Evolutionary conservation across 129 eudicot species (phyloP).

Genomic region (Escallonia herrerae): DNA sequence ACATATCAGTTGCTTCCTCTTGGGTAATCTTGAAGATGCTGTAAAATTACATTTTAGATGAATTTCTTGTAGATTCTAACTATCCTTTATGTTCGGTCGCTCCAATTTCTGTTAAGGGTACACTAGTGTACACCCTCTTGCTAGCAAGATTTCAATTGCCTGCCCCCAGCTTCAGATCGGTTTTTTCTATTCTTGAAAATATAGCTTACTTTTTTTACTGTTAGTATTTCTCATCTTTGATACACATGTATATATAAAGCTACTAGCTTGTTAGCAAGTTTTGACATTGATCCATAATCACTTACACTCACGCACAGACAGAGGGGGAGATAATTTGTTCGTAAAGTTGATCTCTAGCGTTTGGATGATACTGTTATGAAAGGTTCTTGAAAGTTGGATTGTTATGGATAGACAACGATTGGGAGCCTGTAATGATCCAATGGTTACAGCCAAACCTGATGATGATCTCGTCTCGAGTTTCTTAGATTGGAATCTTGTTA

Average conservation of each 20-base stretch:
- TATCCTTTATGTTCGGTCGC: too few relatives aligned
- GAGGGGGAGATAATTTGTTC: neutral
- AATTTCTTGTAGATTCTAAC: too few relatives aligned
- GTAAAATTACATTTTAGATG: too few relatives aligned
- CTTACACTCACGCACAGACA: too few relatives aligned
- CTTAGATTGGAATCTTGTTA: conserved; percentile 35
- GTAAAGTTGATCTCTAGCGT: neutral
- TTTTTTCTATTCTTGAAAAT: neutral
- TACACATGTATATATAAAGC: too few relatives aligned
- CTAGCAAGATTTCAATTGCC: too few relatives aligned
- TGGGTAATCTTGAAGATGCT: too few relatives aligned
- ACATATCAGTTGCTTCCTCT: too few relatives aligned
- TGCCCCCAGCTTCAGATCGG: neutral
- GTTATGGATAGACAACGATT: conserved; percentile 46
- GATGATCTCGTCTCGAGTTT: conserved; percentile 21
- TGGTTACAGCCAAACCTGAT: conserved; percentile 26
- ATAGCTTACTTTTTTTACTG: neutral
- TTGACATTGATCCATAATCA: too few relatives aligned
- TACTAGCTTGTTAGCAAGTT: too few relatives aligned
- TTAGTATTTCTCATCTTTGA: neutral
- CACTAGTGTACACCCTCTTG: too few relatives aligned
- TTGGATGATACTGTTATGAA: conserved; percentile 13
- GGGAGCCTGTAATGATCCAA: conserved; percentile 29
- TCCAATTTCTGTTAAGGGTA: too few relatives aligned
- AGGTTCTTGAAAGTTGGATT: conserved; percentile 17